A percentile compares a stretch with the other conserved stretches of the same genome.
Evolutionary conservation across 148 eudicot genomes (phyloP).

Genomic region (Nepenthes mirabilis): DNA sequence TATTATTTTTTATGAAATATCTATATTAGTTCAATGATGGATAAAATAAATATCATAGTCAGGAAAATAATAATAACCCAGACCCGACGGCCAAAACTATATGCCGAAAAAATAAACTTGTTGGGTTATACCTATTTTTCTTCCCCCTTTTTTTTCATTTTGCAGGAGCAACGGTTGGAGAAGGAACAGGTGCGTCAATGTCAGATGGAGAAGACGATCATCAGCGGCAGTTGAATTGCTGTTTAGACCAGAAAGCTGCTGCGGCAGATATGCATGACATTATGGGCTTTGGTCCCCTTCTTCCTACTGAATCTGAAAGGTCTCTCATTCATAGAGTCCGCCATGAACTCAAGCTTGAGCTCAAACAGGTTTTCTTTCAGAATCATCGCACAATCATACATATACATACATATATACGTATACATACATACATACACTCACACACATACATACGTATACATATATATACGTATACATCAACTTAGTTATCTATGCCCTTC

Average conservation of each 20-base stretch:
- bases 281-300: slow-evolving; percentile 80
- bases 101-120: too few relatives aligned
- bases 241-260: slow-evolving; percentile 38
- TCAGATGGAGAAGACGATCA: slow-evolving; percentile 90
- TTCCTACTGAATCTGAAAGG: slow-evolving; percentile 84
- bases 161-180: slow-evolving; percentile 35
- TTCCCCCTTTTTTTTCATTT: not conserved
- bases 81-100: too few relatives aligned
- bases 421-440: not conserved
- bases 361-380: slow-evolving; percentile 48
- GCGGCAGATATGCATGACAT: slow-evolving; percentile 46
- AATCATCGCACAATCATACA: not conserved
- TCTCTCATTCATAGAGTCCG: slow-evolving; percentile 88
- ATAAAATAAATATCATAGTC: too few relatives aligned
- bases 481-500: too few relatives aligned
- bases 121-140: too few relatives aligned
- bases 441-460: not conserved
- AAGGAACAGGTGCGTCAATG: slow-evolving; percentile 72
- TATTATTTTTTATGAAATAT: too few relatives aligned
- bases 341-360: slow-evolving; percentile 76
- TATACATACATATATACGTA: not conserved
- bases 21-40: too few relatives aligned
- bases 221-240: slow-evolving; percentile 38
- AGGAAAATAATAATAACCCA: too few relatives aligned
- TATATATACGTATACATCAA: too few relatives aligned